Evolutionary conservation across 176 grass and related monocot species (phyloP).

Genomic region (Triticum monococcum): DNA sequence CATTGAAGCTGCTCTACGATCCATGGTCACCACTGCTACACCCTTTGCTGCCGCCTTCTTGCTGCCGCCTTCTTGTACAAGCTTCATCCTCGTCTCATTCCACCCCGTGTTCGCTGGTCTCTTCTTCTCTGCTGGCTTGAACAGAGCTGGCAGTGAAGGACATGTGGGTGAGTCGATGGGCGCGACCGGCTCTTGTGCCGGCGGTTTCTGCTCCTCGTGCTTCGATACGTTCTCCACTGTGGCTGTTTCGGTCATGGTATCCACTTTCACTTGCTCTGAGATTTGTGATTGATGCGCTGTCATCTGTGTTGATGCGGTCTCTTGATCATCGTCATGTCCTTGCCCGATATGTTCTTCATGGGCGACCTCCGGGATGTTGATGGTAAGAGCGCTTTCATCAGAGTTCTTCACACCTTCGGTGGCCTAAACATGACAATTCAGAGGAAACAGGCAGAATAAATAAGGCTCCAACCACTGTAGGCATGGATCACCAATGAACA

Average conservation of each 20-base stretch:
- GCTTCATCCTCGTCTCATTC: conserved; percentile 38
- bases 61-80: conserved; percentile 22
- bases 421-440: conserved; percentile 16
- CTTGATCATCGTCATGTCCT: background rate
- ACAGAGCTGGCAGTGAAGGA: background rate
- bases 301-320: background rate
- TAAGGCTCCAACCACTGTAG: background rate
- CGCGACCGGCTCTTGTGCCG: background rate
- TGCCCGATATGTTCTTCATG: conserved; percentile 14
- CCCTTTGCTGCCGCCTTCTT: background rate
- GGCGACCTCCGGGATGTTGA: background rate
- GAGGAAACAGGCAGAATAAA: background rate
- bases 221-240: background rate
- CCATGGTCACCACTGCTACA: background rate
- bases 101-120: background rate
- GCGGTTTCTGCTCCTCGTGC: conserved; percentile 19
- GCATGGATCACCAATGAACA: background rate
- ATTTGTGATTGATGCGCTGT: conserved; percentile 3
- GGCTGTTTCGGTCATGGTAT: background rate
- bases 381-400: conserved; percentile 3
- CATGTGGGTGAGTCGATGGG: background rate
- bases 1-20: conserved; percentile 10
- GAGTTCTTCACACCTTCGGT: background rate
- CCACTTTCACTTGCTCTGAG: conserved; percentile 10
- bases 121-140: conserved; percentile 25